Conservation (phyloP, 768 basidiomycete species). For the Boletus tomentosulus region DNA sequence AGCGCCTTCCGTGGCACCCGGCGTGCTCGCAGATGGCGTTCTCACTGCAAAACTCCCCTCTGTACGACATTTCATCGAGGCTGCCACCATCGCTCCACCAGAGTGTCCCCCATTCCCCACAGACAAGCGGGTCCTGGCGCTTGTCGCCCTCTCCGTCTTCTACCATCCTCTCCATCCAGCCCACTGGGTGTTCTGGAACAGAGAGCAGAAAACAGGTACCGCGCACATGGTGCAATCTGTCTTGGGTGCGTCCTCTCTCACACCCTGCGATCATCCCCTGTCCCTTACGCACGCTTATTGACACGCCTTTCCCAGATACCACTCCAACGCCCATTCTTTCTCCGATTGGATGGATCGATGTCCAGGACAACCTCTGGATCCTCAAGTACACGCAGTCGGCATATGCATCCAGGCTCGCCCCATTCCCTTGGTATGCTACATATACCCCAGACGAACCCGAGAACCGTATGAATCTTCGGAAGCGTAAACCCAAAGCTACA, state of each 20-base stretch:
- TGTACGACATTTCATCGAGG: slow-evolving; percentile 46
- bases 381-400: slow-evolving; percentile 30
- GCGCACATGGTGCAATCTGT: slow-evolving; percentile 52
- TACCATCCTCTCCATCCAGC: slow-evolving; percentile 50
- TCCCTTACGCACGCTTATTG: not conserved
- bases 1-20: slow-evolving; percentile 31
- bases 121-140: slow-evolving; percentile 44
- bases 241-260: slow-evolving; percentile 40
- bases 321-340: slow-evolving; percentile 32
- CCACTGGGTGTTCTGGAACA: slow-evolving; percentile 65
- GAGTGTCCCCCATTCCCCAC: slow-evolving; percentile 39
- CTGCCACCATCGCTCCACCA: slow-evolving; percentile 36
- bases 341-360: slow-evolving; percentile 34
- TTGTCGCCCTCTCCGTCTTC: slow-evolving; percentile 59
- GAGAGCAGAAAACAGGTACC: slow-evolving; percentile 43
- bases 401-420: slow-evolving; percentile 22
- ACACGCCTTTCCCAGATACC: slow-evolving; percentile 18
- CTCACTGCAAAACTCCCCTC: slow-evolving; percentile 46
- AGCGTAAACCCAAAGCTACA: slow-evolving; percentile 25
- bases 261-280: not conserved
- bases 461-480: slow-evolving; percentile 31
- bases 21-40: slow-evolving; percentile 36
- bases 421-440: slow-evolving; percentile 27
- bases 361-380: slow-evolving; percentile 33
- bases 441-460: slow-evolving; percentile 30